A percentile compares a stretch with the other conserved stretches of the same genome.
Conservation (phyloP, 495 filamentous ascomycete species). For the Talaromyces wortmannii region DNA sequence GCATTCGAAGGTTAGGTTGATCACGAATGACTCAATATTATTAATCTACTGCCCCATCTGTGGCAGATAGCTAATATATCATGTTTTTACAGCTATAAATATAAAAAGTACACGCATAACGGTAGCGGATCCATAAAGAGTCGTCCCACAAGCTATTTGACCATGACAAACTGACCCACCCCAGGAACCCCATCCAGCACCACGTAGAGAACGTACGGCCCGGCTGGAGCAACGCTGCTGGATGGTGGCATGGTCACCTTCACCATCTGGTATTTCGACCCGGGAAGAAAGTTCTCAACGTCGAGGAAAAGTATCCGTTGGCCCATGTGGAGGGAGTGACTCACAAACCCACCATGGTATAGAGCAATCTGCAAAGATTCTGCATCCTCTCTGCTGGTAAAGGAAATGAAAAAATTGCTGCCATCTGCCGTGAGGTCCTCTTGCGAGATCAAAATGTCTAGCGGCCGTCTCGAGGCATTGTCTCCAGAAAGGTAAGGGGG, state of each 20-base stretch:
- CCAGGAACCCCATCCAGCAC: conserved; percentile 53
- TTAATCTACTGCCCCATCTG: too few species aligned
- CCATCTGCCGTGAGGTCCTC: conserved; percentile 34
- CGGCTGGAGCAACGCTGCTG: conserved; percentile 47
- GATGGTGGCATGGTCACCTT: conserved; percentile 48
- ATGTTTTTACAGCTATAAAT: background rate
- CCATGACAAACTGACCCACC: conserved; percentile 45
- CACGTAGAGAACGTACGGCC: conserved; percentile 57
- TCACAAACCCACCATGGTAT: conserved; percentile 56
- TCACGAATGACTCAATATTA: too few species aligned
- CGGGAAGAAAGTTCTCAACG: conserved; percentile 34
- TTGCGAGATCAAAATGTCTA: conserved; percentile 30
- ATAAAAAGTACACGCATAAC: background rate
- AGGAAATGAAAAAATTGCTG: conserved; percentile 37
- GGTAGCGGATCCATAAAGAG: too few species aligned
- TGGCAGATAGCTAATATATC: too few species aligned
- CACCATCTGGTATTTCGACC: conserved; percentile 34
- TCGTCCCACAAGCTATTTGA: conserved; percentile 12
- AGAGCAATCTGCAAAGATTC: conserved; percentile 39
- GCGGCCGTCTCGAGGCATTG: conserved; percentile 41
- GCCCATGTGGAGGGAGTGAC: conserved; percentile 57
- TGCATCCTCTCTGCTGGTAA: conserved; percentile 31
- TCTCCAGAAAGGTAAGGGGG: conserved; percentile 52
- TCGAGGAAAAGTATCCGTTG: conserved; percentile 55
- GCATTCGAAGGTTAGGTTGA: too few species aligned